phyloP scores from a whole-genome alignment of 192 early-diverging fungal genomes.

The Physocladia obscura region DNA sequence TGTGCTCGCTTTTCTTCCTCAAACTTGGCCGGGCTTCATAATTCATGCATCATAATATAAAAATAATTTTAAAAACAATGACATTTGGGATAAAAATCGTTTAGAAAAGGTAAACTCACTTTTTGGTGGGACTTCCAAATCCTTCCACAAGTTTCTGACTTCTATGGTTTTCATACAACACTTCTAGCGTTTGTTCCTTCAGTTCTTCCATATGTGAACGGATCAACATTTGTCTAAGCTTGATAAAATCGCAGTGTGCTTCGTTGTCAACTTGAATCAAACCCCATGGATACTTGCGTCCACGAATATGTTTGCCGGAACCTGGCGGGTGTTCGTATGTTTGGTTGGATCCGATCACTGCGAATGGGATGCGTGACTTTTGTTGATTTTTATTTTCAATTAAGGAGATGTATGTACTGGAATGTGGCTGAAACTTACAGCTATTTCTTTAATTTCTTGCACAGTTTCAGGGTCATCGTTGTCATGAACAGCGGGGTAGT shows the following conservation, averaged over 20 bases:
- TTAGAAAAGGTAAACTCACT: background rate
- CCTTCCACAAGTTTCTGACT: conserved; percentile 50
- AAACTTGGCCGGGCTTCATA: conserved; percentile 59
- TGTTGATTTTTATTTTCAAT: background rate
- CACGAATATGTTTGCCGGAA: conserved; percentile 53
- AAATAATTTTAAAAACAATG: background rate
- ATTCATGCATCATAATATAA: background rate
- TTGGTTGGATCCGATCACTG: conserved; percentile 59
- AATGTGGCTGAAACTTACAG: conserved; percentile 42
- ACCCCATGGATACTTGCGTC: conserved; percentile 67
- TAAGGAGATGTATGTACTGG: background rate
- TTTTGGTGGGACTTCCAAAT: background rate
- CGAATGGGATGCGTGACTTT: conserved; percentile 59
- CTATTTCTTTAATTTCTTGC: conserved; percentile 95
- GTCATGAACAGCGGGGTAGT: conserved; percentile 87
- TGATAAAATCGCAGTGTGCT: conserved; percentile 64
- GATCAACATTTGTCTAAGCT: conserved; percentile 59
- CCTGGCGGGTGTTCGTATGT: conserved; percentile 57
- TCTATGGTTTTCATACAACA: conserved; percentile 64
- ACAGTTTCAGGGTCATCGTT: conserved; percentile 97
- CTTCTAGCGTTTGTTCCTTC: conserved; percentile 63
- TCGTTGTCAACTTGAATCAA: conserved; percentile 63
- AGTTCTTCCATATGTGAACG: conserved; percentile 80
- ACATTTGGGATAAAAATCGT: no score
- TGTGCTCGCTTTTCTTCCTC: conserved; percentile 92